phyloP scores from a whole-genome alignment of 176 grass and related monocot species.

The Oryza rufipogon region DNA sequence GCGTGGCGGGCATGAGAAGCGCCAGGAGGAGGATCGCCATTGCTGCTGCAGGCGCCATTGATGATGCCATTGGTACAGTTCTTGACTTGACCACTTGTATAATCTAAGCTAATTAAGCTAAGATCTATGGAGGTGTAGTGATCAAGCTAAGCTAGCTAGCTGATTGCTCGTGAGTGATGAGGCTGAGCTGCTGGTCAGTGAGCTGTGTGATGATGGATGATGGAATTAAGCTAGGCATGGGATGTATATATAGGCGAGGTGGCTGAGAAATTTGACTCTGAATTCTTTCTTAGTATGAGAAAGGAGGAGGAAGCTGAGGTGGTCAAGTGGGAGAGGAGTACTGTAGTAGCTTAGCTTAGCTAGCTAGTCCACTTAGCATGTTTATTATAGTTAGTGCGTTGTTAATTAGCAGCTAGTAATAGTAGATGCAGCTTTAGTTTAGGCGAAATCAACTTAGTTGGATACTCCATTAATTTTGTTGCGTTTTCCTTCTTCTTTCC shows the following conservation, averaged over 20 bases:
- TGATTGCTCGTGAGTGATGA: neutral
- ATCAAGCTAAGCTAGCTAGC: neutral
- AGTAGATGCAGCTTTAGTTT: neutral
- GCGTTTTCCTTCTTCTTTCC: neutral
- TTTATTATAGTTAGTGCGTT: neutral
- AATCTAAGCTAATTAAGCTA: no score
- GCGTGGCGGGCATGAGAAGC: slow-evolving; percentile 5
- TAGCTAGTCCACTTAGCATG: neutral
- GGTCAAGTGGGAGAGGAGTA: neutral
- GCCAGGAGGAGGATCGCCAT: slow-evolving; percentile 12
- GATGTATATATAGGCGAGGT: neutral
- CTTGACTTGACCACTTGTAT: no score
- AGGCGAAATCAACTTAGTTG: neutral
- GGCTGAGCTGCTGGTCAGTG: neutral
- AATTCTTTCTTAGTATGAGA: neutral
- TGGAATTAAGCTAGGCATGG: neutral
- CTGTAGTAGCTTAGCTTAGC: neutral
- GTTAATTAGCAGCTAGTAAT: neutral
- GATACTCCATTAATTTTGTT: neutral
- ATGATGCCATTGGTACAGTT: neutral
- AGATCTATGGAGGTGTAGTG: neutral
- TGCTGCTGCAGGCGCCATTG: slow-evolving; percentile 22
- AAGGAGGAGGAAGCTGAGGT: neutral
- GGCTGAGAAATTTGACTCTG: neutral
- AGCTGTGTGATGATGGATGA: neutral